Evolutionary conservation across 768 basidiomycete genomes (phyloP).

Genomic region (Termitomyces sp.): DNA sequence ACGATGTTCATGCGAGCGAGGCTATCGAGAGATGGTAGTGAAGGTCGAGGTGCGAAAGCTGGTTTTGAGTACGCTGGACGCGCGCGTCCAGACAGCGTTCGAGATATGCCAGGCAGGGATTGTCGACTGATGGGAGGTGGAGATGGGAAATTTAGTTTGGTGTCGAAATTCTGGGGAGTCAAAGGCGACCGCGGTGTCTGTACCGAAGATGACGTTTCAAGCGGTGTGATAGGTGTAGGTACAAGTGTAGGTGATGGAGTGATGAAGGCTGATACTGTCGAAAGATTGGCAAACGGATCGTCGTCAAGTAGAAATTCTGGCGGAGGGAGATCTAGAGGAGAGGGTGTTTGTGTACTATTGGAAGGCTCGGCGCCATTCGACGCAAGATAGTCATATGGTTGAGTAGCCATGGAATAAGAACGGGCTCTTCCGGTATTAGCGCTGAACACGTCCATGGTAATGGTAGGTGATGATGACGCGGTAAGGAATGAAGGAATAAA

Average conservation of each 20-base stretch:
- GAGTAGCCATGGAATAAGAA: conserved; percentile 22
- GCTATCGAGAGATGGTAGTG: conserved; percentile 47
- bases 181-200: conserved; percentile 27
- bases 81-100: conserved; percentile 19
- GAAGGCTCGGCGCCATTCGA: conserved; percentile 7
- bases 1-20: conserved; percentile 49
- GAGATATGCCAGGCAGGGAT: conserved; percentile 13
- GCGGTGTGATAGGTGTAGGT: conserved; percentile 11
- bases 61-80: conserved; percentile 44
- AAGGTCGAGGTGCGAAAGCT: conserved; percentile 46
- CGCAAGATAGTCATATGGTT: conserved; percentile 10
- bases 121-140: conserved; percentile 11
- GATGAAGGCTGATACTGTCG: conserved; percentile 22
- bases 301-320: conserved; percentile 58
- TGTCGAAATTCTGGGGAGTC: conserved; percentile 18
- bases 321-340: conserved; percentile 30
- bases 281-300: conserved; percentile 71
- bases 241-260: conserved; percentile 11
- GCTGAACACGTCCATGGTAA: conserved; percentile 16
- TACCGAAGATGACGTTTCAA: conserved; percentile 14
- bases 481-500: conserved; percentile 46
- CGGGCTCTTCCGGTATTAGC: conserved; percentile 20
- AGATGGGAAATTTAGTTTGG: conserved; percentile 15
- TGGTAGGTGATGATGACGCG: conserved; percentile 24
- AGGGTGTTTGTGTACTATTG: conserved; percentile 20